These are phyloP conservation scores for Candida berthetii DNA, from an alignment of 805 yeast genomes.

Conservation along the genomic window DNA sequence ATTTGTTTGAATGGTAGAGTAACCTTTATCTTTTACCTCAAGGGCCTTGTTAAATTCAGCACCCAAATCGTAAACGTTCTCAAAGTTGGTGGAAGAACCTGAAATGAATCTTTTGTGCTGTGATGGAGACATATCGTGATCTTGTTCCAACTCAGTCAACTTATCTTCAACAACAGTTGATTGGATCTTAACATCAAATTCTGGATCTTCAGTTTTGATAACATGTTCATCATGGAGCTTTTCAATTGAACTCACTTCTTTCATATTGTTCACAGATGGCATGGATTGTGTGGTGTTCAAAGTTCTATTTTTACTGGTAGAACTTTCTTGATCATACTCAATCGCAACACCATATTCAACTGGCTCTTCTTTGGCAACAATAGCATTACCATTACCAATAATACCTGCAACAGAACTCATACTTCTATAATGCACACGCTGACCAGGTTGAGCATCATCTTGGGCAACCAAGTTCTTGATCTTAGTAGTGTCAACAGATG, in stretches of 20 bases:
- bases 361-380: conserved; percentile 12
- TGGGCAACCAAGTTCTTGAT: conserved; percentile 10
- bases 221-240: too few relatives aligned
- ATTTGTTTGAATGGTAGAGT: conserved; percentile 9
- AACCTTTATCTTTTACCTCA: conserved; percentile 11
- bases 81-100: conserved; percentile 5
- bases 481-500: conserved; percentile 10
- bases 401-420: conserved; percentile 3
- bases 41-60: conserved; percentile 15
- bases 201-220: too few relatives aligned
- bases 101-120: conserved; percentile 7
- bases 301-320: neutral
- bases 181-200: too few relatives aligned
- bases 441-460: conserved; percentile 7
- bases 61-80: conserved; percentile 7
- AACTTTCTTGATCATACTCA: conserved; percentile 12
- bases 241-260: too few relatives aligned
- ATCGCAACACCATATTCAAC: conserved; percentile 16
- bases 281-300: too few relatives aligned
- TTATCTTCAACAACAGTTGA: too few relatives aligned
- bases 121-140: too few relatives aligned
- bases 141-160: too few relatives aligned
- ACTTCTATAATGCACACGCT: conserved; percentile 2
- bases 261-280: too few relatives aligned
- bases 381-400: conserved; percentile 10